These are phyloP conservation scores for Cutaneotrichosporon curvatum DNA, from an alignment of 1,284 basidiomycete genomes.

Conservation along the genomic window DNA sequence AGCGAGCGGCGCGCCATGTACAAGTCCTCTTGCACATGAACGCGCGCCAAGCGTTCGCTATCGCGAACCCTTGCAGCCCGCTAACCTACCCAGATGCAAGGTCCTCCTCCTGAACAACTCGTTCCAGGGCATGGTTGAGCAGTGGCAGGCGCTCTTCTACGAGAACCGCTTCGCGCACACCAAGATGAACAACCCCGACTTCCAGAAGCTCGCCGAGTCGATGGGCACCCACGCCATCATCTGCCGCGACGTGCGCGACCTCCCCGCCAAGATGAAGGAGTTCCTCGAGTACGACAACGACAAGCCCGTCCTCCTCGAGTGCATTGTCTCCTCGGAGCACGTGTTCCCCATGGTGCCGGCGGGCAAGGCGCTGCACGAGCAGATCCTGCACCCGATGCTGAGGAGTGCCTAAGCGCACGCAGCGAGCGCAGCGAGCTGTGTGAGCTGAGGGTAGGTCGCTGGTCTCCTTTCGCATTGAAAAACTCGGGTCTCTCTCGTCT, in stretches of 20 bases:
- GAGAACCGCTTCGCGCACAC: slow-evolving; percentile 91
- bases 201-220: slow-evolving; percentile 74
- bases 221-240: slow-evolving; percentile 90
- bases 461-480: too few species aligned
- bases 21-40: too few species aligned
- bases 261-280: slow-evolving; percentile 95
- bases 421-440: too few species aligned
- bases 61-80: too few species aligned
- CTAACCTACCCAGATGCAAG: slow-evolving; percentile 2
- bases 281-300: slow-evolving; percentile 81
- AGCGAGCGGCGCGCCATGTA: too few species aligned
- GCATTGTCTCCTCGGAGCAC: slow-evolving; percentile 78
- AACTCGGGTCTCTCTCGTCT: too few species aligned
- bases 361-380: slow-evolving; percentile 86
- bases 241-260: slow-evolving; percentile 62
- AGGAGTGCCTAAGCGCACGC: slow-evolving; percentile 11
- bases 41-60: too few species aligned
- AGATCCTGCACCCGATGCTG: slow-evolving; percentile 49
- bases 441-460: too few species aligned
- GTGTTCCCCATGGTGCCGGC: slow-evolving; percentile 83
- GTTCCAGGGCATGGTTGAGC: slow-evolving; percentile 96
- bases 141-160: slow-evolving; percentile 94
- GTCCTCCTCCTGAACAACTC: slow-evolving; percentile 81
- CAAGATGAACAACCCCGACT: slow-evolving; percentile 89
- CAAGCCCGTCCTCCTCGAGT: slow-evolving; percentile 86